Evolutionary conservation across 2,329 filamentous ascomycete species (phyloP).

Genomic region (Penicillium sp.): DNA sequence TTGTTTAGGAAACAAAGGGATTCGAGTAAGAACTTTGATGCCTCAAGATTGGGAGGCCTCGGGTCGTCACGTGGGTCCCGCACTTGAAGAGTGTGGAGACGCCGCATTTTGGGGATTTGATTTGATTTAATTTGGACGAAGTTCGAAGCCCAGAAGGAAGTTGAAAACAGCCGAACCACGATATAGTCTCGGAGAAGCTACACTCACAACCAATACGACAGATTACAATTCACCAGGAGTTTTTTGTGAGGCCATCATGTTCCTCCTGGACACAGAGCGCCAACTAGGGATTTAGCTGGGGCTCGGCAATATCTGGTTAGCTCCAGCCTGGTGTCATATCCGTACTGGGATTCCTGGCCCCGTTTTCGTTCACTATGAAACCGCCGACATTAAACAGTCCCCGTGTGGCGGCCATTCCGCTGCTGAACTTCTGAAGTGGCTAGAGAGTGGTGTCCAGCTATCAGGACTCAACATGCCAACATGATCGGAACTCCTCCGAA

Average conservation of each 20-base stretch:
- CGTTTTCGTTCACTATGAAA: conserved; percentile 4
- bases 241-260: background rate
- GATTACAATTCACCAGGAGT: background rate
- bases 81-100: conserved; percentile 12
- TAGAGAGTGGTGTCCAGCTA: background rate
- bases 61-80: conserved; percentile 21
- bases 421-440: background rate
- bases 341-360: background rate
- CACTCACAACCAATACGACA: background rate
- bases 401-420: background rate
- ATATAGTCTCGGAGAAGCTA: background rate
- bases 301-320: background rate
- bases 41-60: conserved; percentile 4
- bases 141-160: background rate
- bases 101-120: background rate
- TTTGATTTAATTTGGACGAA: background rate
- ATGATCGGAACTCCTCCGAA: background rate
- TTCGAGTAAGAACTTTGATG: conserved; percentile 13
- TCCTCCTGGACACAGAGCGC: background rate
- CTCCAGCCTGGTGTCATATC: background rate
- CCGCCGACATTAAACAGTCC: conserved; percentile 2
- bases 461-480: background rate
- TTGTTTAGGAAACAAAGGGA: conserved; percentile 6
- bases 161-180: background rate
- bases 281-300: background rate